These are phyloP conservation scores for Typha latifolia DNA, from an alignment of 176 grass and related monocot genomes.

Conservation along the genomic window DNA sequence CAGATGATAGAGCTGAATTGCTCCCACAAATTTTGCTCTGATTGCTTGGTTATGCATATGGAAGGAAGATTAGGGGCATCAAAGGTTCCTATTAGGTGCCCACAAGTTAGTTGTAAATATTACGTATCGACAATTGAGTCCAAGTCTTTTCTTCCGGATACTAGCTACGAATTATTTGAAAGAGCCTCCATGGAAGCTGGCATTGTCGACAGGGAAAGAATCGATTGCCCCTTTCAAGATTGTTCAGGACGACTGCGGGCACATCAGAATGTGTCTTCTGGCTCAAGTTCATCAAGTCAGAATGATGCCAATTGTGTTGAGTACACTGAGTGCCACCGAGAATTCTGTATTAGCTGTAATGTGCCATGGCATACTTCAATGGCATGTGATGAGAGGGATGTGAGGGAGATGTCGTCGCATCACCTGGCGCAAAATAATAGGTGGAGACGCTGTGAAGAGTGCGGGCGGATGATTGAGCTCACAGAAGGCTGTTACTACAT, in stretches of 20 bases:
- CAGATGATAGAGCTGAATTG: constrained; percentile 62
- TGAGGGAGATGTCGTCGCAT: constrained; percentile 43
- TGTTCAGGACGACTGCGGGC: constrained; percentile 57
- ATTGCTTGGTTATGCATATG: constrained; percentile 42
- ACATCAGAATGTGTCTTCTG: constrained; percentile 47
- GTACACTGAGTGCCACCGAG: constrained; percentile 72
- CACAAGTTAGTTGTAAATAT: constrained; percentile 61
- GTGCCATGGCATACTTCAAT: constrained; percentile 86
- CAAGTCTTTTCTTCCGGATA: constrained; percentile 51
- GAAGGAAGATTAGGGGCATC: constrained; percentile 35
- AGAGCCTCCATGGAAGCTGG: constrained; percentile 28
- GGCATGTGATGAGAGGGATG: constrained; percentile 63
- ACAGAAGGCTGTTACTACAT: constrained; percentile 61
- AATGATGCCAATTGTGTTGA: constrained; percentile 50
- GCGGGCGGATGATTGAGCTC: constrained; percentile 62
- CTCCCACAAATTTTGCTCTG: constrained; percentile 63
- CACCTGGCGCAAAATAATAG: constrained; percentile 46
- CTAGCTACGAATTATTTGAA: constrained; percentile 44
- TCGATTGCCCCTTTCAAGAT: constrained; percentile 76
- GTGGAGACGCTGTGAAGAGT: constrained; percentile 66
- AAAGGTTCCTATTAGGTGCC: constrained; percentile 46
- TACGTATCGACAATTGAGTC: constrained; percentile 46
- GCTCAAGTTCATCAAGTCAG: constrained; percentile 59
- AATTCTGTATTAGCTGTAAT: constrained; percentile 76
- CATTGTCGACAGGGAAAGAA: constrained; percentile 31